A percentile compares a stretch with the other conserved stretches of the same genome.
Evolutionary conservation across 768 basidiomycete species (phyloP).

Genomic region (Mycena leptocephala): DNA sequence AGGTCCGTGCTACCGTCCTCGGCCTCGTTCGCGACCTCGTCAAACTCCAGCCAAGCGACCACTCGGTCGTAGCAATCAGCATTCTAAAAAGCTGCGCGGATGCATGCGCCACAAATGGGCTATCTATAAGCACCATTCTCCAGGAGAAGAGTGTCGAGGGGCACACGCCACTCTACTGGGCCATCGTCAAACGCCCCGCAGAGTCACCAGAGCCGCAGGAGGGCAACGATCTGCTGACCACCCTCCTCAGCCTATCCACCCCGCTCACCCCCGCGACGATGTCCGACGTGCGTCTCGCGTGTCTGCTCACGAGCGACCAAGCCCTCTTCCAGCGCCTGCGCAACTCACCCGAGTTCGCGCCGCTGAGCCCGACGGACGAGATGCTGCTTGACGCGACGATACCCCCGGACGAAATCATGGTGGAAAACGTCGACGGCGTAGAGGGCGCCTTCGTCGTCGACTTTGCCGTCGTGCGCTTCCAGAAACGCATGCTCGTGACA

Average conservation of each 20-base stretch:
- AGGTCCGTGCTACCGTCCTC: slow-evolving; percentile 57
- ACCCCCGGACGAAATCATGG: slow-evolving; percentile 68
- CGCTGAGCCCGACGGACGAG: slow-evolving; percentile 69
- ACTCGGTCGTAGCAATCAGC: slow-evolving; percentile 30
- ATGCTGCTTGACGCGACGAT: slow-evolving; percentile 62
- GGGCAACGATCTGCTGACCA: slow-evolving; percentile 26
- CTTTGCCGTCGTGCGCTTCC: slow-evolving; percentile 72
- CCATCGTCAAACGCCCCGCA: slow-evolving; percentile 40
- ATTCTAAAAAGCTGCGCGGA: slow-evolving; percentile 64
- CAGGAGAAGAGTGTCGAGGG: slow-evolving; percentile 64
- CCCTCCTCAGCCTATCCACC: slow-evolving; percentile 50
- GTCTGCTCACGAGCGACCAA: slow-evolving; percentile 75
- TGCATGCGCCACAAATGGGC: slow-evolving; percentile 57
- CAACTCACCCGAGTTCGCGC: slow-evolving; percentile 65
- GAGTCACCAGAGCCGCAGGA: slow-evolving; percentile 9
- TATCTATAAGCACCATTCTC: slow-evolving; percentile 59
- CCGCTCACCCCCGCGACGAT: slow-evolving; percentile 61
- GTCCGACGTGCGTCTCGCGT: slow-evolving; percentile 78
- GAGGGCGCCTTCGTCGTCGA: slow-evolving; percentile 70
- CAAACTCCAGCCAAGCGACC: slow-evolving; percentile 31
- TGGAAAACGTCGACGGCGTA: slow-evolving; percentile 67
- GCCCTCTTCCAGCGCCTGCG: slow-evolving; percentile 73
- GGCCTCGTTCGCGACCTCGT: slow-evolving; percentile 60
- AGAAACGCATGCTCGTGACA: slow-evolving; percentile 80
- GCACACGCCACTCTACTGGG: slow-evolving; percentile 69